These are phyloP conservation scores for Phaeotremella fagi DNA, from an alignment of 768 basidiomycete species.

Conservation along the genomic window DNA sequence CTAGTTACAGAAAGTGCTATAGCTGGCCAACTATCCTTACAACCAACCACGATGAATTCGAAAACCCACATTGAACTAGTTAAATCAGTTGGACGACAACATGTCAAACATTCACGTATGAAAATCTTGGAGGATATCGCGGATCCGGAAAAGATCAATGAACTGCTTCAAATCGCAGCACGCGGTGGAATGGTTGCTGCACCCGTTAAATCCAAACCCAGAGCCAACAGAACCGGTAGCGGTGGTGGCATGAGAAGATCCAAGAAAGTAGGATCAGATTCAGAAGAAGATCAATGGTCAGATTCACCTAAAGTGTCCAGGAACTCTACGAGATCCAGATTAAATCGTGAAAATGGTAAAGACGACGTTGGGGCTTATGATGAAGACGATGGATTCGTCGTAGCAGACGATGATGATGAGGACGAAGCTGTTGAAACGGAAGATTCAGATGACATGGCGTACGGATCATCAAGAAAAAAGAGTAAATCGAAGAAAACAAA, in stretches of 20 bases:
- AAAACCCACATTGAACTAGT: slow-evolving; percentile 39
- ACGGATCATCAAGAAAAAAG: slow-evolving; percentile 12
- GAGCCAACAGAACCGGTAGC: not conserved
- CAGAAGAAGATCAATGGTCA: slow-evolving; percentile 1
- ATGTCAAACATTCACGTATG: slow-evolving; percentile 37
- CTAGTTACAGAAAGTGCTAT: slow-evolving; percentile 39
- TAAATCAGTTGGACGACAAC: slow-evolving; percentile 39
- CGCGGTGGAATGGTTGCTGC: slow-evolving; percentile 7
- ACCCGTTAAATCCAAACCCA: not conserved
- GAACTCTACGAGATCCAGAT: not conserved
- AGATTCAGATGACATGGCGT: slow-evolving; percentile 14
- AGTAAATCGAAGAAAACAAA: slow-evolving; percentile 4
- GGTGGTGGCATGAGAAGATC: slow-evolving; percentile 3
- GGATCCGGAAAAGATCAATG: slow-evolving; percentile 18
- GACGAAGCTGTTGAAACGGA: slow-evolving; percentile 14
- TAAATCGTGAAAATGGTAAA: not conserved
- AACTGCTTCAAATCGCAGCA: slow-evolving; percentile 16
- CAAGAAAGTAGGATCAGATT: slow-evolving; percentile 6
- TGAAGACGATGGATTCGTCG: slow-evolving; percentile 47
- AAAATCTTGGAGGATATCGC: slow-evolving; percentile 30
- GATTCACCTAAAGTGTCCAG: not conserved
- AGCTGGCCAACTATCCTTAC: slow-evolving; percentile 38
- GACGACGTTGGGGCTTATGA: slow-evolving; percentile 32
- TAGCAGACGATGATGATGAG: slow-evolving; percentile 37
- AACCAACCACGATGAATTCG: slow-evolving; percentile 36